A percentile compares a stretch with the other conserved stretches of the same genome.
phyloP scores from a whole-genome alignment of 441 rosid species.

The Pelargonium fulgidum region DNA sequence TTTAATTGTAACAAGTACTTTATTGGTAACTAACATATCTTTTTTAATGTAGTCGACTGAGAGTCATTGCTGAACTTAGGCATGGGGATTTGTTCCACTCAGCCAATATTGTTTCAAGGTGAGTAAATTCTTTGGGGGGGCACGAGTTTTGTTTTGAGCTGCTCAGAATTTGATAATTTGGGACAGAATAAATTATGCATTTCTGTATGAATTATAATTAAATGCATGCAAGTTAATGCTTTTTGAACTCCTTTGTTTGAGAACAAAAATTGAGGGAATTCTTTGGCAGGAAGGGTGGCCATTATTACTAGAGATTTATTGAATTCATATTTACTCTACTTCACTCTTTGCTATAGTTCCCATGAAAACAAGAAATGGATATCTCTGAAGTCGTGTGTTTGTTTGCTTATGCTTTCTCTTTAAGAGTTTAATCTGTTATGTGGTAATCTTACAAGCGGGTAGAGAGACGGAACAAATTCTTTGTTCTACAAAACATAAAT shows the following conservation, averaged over 20 bases:
- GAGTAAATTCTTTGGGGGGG: conserved; percentile 8
- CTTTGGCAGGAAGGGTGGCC: background rate
- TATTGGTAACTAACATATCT: conserved; percentile 11
- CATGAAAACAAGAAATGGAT: background rate
- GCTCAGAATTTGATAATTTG: too few relatives aligned
- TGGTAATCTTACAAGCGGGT: background rate
- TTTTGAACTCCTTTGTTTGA: too few relatives aligned
- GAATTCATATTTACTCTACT: background rate
- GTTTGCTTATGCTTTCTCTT: background rate
- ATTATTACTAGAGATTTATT: background rate
- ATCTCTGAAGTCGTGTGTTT: background rate
- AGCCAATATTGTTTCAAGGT: conserved; percentile 97
- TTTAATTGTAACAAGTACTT: conserved; percentile 13
- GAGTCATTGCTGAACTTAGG: conserved; percentile 92
- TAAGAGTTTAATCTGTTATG: background rate
- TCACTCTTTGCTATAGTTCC: background rate
- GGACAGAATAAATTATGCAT: too few relatives aligned
- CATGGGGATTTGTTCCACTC: conserved; percentile 96
- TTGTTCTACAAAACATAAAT: background rate
- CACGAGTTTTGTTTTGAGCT: too few relatives aligned
- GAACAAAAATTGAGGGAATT: too few relatives aligned
- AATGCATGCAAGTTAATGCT: too few relatives aligned
- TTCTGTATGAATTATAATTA: too few relatives aligned
- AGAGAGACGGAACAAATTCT: background rate
- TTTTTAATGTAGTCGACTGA: conserved; percentile 58